A percentile compares a stretch with the other conserved stretches of the same genome.
Conservation (phyloP, 768 basidiomycete genomes). For the Termitomyces sp. region DNA sequence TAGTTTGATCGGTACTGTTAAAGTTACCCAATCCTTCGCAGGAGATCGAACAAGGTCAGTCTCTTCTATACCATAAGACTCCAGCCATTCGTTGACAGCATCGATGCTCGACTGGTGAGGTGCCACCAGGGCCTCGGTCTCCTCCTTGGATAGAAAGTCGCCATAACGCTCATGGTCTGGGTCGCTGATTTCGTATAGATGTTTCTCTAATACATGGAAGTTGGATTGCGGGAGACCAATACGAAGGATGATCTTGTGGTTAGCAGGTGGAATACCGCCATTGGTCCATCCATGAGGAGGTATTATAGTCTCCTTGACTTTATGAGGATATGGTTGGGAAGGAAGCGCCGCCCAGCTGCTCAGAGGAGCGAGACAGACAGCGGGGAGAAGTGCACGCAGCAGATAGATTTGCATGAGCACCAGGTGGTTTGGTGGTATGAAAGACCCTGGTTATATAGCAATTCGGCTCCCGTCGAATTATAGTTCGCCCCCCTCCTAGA, state of each 20-base stretch:
- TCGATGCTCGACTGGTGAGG: constrained; percentile 50
- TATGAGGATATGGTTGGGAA: constrained; percentile 3
- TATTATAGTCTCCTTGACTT: constrained; percentile 17
- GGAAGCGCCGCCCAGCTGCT: constrained; percentile 9
- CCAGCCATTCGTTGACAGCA: constrained; percentile 58
- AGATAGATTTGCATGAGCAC: constrained; percentile 8
- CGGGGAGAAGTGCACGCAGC: constrained; percentile 7
- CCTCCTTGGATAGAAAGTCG: constrained; percentile 53
- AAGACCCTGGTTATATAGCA: constrained; percentile 3
- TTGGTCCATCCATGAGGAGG: constrained; percentile 44
- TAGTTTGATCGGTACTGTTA: constrained; percentile 49
- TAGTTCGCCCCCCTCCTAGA: not conserved
- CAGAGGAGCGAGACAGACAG: constrained; percentile 4
- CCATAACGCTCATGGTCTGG: constrained; percentile 52
- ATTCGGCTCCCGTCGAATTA: not conserved
- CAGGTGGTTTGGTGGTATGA: not conserved
- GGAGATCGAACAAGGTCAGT: constrained; percentile 48
- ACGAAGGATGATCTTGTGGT: constrained; percentile 47
- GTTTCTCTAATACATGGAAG: constrained; percentile 43
- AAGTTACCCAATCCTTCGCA: constrained; percentile 64
- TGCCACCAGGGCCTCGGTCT: constrained; percentile 57
- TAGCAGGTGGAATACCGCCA: constrained; percentile 33
- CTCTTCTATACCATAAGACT: constrained; percentile 45
- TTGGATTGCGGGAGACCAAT: constrained; percentile 53
- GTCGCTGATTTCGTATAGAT: constrained; percentile 54